Base-by-base conservation (phyloP, 441 rosid genomes). In the Pelargonium australe region DNA sequence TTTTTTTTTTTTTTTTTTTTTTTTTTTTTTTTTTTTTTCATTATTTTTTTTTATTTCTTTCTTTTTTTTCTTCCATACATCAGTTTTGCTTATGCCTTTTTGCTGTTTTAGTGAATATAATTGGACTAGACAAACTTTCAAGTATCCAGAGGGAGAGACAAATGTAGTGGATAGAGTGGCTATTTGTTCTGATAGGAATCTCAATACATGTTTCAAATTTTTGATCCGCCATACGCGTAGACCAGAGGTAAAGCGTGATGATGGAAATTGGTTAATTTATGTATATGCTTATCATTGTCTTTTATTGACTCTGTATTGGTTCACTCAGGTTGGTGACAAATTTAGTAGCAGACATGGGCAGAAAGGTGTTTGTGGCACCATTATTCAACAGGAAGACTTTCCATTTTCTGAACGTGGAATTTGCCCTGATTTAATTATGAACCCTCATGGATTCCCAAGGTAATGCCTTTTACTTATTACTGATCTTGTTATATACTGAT, bases 391-490 rank as follows among this genome's bases (percentile, higher is more conserved):
- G 76, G 99, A 95, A 86, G 99, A 92, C 75, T 87, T 92, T 74
- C 98, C 98, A 60, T 92, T 92, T 80, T 90, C 97, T 67, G 98
- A 92, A 75, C 96, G 91, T 77, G 99, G 99, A 65, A 85, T 95
- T 75, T 95, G 98, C 78, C 95, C 98, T 71, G 99, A 95, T 84
- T 80, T 95, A 71, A 95, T 92, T 70, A 95, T 95, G 97, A 95
- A 95, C 66, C 99, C 98, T 71, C 98, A 95, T 86, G 98, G 99
- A 25, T 95, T 95, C 80, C 99, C 99, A 65, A 92, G 99, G 97
- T 89, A 71, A 69, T 28, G 14, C 12, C 41, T 75, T 77, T 45
- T 64, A n/a, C 25, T 66, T n/a, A 55, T 19, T 61, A 5, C 8
- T 43, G 20, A 14, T 43, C 67, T 1, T 70, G 34, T 55, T 13